Percentiles rank a stretch among this genome's conserved stretches.
Conservation (phyloP, 495 filamentous ascomycete genomes). For the Cudoniella acicularis region DNA sequence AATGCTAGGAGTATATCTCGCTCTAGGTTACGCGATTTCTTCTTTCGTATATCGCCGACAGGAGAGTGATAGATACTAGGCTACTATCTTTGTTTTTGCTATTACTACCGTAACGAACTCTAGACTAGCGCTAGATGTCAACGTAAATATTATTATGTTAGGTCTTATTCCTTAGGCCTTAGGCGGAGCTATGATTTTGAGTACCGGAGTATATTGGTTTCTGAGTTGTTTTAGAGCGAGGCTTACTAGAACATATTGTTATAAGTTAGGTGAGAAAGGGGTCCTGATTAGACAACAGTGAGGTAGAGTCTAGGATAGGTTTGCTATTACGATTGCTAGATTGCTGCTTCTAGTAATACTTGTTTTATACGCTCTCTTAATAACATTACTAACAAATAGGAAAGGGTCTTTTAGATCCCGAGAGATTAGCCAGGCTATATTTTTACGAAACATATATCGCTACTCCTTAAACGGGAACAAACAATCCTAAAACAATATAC, state of each 20-base stretch:
- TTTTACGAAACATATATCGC: too few relatives aligned
- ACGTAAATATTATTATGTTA: conserved; percentile 38
- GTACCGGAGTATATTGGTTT: conserved; percentile 20
- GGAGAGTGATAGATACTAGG: conserved; percentile 36
- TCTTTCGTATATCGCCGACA: conserved; percentile 41
- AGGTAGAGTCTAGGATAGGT: not conserved
- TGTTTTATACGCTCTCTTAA: not conserved
- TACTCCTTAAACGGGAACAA: too few relatives aligned
- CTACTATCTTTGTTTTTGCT: conserved; percentile 33
- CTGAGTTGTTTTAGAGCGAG: not conserved
- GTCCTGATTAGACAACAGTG: not conserved
- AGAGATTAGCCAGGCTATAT: too few relatives aligned
- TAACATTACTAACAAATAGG: too few relatives aligned
- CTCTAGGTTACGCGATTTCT: conserved; percentile 42
- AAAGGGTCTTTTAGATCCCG: too few relatives aligned
- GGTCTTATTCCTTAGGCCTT: conserved; percentile 39
- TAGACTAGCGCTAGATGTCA: conserved; percentile 29
- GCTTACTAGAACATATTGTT: not conserved
- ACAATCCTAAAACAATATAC: too few relatives aligned
- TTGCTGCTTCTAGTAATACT: not conserved
- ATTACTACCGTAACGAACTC: conserved; percentile 27
- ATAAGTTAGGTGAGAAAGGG: conserved; percentile 10
- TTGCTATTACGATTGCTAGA: not conserved
- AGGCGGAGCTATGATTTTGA: conserved; percentile 40
- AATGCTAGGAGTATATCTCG: conserved; percentile 39